Conservation (phyloP, 495 filamentous ascomycete genomes). For the Trypethelium eluteriae region DNA sequence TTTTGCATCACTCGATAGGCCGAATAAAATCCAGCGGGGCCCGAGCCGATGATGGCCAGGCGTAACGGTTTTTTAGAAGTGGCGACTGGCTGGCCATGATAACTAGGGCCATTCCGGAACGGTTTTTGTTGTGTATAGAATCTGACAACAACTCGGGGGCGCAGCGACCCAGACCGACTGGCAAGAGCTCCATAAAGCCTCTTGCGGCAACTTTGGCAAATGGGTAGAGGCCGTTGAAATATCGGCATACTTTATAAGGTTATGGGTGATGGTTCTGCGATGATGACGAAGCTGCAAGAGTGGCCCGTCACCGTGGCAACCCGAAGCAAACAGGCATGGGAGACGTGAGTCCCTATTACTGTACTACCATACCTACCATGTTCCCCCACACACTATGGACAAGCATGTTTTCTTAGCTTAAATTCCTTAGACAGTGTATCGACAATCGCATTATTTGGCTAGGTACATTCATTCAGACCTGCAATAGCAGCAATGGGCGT, state of each 20-base stretch:
- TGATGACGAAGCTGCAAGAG: neutral
- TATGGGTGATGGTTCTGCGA: neutral
- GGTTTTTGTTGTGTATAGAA: neutral
- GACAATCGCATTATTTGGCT: constrained; percentile 1
- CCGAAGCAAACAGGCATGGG: neutral
- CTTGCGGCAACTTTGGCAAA: neutral
- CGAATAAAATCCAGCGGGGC: constrained; percentile 93
- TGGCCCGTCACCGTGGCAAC: constrained; percentile 4
- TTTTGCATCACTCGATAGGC: constrained; percentile 74
- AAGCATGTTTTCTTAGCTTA: neutral
- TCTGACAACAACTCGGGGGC: neutral
- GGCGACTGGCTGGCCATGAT: constrained; percentile 17
- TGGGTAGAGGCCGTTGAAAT: neutral
- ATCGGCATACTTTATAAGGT: neutral
- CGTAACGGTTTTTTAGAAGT: constrained; percentile 52
- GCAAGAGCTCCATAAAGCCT: neutral
- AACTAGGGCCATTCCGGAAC: neutral
- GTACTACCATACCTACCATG: neutral
- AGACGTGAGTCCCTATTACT: neutral
- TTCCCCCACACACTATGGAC: neutral
- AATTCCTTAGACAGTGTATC: neutral
- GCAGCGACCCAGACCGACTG: neutral
- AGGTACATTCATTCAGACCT: neutral
- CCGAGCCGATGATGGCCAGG: constrained; percentile 86
- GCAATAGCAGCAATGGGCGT: constrained; percentile 21